Conservation (phyloP, 345 rosid species). For the Corymbia maculata region DNA sequence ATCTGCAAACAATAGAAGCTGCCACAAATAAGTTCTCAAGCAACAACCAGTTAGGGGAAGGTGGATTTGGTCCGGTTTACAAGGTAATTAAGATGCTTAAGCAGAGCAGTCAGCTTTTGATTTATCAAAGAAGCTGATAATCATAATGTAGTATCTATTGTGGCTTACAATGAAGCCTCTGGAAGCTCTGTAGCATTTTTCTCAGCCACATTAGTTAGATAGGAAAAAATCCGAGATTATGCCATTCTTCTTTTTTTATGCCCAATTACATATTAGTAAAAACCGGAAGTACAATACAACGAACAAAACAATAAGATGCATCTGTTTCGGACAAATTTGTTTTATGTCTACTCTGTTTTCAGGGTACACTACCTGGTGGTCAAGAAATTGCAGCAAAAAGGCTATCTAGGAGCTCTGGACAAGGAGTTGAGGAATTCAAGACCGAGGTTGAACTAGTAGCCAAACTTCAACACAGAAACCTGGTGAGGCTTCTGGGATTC, state of each 20-base stretch:
- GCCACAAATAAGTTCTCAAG: not conserved
- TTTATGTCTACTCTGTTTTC: not conserved
- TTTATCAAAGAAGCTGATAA: not conserved
- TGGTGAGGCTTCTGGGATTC: constrained; percentile 42
- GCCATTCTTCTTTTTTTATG: constrained; percentile 27
- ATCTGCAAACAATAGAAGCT: not conserved
- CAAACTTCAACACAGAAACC: constrained; percentile 45
- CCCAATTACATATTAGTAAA: not conserved
- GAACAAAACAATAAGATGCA: not conserved
- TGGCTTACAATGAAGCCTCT: not conserved
- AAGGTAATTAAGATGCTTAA: not conserved
- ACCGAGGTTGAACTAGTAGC: constrained; percentile 37
- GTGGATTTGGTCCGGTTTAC: not conserved
- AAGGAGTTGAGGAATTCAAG: constrained; percentile 41
- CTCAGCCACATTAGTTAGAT: not conserved
- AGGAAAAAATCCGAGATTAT: constrained; percentile 17
- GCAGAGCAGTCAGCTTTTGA: not conserved
- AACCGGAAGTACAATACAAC: not conserved
- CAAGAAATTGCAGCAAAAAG: constrained; percentile 43
- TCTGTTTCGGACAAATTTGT: not conserved
- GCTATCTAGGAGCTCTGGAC: constrained; percentile 27
- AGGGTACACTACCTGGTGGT: constrained; percentile 12
- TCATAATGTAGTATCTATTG: not conserved
- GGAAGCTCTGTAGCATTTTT: not conserved
- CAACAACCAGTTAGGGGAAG: not conserved